Percentiles rank a stretch among this genome's conserved stretches.
These are phyloP conservation scores for Dactylellina haptotyla DNA, from an alignment of 2,329 filamentous ascomycete species.

Conservation along the genomic window DNA sequence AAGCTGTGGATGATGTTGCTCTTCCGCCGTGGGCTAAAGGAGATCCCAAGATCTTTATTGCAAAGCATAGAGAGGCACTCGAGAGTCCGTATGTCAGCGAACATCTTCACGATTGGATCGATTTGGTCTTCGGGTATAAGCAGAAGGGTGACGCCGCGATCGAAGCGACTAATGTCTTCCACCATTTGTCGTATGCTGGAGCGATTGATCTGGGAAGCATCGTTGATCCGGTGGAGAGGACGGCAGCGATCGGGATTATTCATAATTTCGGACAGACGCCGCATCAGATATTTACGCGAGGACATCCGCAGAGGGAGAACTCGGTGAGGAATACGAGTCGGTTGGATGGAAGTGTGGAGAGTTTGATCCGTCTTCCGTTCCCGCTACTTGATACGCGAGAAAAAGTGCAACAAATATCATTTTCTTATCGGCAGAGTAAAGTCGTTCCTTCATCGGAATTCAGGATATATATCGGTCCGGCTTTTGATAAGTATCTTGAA, in stretches of 20 bases:
- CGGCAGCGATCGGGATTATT: slow-evolving; percentile 93
- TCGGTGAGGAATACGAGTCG: slow-evolving; percentile 72
- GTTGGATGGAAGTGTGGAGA: slow-evolving; percentile 77
- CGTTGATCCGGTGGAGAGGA: slow-evolving; percentile 82
- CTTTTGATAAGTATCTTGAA: slow-evolving; percentile 89
- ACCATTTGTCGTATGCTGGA: slow-evolving; percentile 93
- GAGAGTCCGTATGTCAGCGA: slow-evolving; percentile 93
- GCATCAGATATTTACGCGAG: slow-evolving; percentile 86
- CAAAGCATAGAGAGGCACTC: slow-evolving; percentile 92
- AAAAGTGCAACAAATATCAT: slow-evolving; percentile 79
- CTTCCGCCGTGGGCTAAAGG: slow-evolving; percentile 98
- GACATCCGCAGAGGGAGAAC: slow-evolving; percentile 80
- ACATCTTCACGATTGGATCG: slow-evolving; percentile 93
- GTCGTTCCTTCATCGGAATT: slow-evolving; percentile 85
- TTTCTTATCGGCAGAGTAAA: slow-evolving; percentile 81
- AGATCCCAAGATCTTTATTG: slow-evolving; percentile 92
- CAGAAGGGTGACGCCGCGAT: slow-evolving; percentile 92
- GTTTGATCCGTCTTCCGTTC: slow-evolving; percentile 79
- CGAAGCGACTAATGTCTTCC: slow-evolving; percentile 93
- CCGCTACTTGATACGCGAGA: slow-evolving; percentile 78
- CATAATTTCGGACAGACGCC: slow-evolving; percentile 99
- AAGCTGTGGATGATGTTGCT: slow-evolving; percentile 82
- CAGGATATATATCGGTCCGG: slow-evolving; percentile 84
- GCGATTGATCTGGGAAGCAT: slow-evolving; percentile 93
- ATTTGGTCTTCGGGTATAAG: slow-evolving; percentile 92